A percentile compares a stretch with the other conserved stretches of the same genome.
These are phyloP conservation scores for Elaeagnus macrophylla DNA, from an alignment of 306 rosid genomes.

Conservation along the genomic window DNA sequence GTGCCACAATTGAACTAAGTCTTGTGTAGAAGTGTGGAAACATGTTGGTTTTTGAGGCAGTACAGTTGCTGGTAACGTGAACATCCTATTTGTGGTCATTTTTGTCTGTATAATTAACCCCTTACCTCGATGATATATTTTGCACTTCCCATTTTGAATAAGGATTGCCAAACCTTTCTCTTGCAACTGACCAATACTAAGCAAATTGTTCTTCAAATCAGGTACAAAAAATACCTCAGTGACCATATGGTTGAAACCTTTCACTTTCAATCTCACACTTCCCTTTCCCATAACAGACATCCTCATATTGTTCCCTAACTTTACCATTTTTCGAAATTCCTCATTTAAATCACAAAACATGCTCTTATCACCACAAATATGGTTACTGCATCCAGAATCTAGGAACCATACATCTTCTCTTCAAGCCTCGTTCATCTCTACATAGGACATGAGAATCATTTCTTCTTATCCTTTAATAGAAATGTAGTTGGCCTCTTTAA, in stretches of 20 bases:
- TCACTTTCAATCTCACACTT: not conserved
- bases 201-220: not conserved
- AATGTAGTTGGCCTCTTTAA: too few relatives aligned
- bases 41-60: too few relatives aligned
- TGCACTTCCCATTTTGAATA: not conserved
- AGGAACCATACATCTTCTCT: not conserved
- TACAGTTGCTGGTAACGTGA: too few relatives aligned
- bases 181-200: not conserved
- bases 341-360: conserved; percentile 1
- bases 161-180: not conserved
- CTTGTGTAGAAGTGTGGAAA: not conserved
- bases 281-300: conserved; percentile 1
- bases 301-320: not conserved
- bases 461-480: too few relatives aligned
- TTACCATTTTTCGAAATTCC: not conserved
- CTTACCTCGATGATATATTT: not conserved
- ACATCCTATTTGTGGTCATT: not conserved
- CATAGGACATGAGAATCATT: not conserved
- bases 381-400: too few relatives aligned
- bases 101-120: too few relatives aligned
- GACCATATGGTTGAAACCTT: not conserved
- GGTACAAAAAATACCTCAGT: not conserved
- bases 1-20: not conserved
- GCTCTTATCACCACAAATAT: conserved; percentile 1
- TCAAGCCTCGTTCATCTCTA: too few relatives aligned